phyloP scores from a whole-genome alignment of 2,329 filamentous ascomycete genomes.

The Cytospora schulzeri region DNA sequence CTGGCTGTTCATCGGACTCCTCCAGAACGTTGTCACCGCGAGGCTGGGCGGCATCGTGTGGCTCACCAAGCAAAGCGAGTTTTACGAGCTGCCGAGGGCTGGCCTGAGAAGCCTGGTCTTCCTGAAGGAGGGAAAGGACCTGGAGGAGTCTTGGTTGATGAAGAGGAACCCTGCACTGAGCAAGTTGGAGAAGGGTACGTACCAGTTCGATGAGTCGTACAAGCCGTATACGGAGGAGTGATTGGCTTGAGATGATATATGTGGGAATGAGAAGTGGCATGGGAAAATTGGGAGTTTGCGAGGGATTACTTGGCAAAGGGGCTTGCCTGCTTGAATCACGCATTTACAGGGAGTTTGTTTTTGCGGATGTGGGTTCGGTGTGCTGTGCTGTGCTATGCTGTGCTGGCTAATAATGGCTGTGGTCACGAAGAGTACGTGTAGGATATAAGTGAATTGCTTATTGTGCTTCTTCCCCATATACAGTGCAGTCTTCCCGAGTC shows the following conservation, averaged over 20 bases:
- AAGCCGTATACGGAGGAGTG: constrained; percentile 31
- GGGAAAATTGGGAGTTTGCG: neutral
- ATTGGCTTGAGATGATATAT: neutral
- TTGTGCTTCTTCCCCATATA: neutral
- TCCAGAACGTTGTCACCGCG: constrained; percentile 74
- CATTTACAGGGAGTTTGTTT: neutral
- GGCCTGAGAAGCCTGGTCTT: constrained; percentile 35
- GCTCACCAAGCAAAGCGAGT: constrained; percentile 28
- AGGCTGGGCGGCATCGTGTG: constrained; percentile 64
- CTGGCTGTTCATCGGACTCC: constrained; percentile 82
- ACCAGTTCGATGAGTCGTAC: constrained; percentile 30
- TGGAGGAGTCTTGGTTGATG: constrained; percentile 28
- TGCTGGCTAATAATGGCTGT: neutral
- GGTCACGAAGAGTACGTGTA: neutral
- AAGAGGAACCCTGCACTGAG: constrained; percentile 32
- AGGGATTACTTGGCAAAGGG: neutral
- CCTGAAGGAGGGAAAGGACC: constrained; percentile 22
- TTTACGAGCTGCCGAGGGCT: constrained; percentile 34
- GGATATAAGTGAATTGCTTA: neutral
- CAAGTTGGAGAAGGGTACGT: constrained; percentile 30
- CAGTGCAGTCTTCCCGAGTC: neutral
- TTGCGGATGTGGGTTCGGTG: neutral
- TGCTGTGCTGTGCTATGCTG: neutral
- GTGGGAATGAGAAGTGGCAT: neutral
- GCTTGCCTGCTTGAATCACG: neutral